Evolutionary conservation across 1,284 basidiomycete species (phyloP).

Genomic region (Ganoderma leucocontextum): DNA sequence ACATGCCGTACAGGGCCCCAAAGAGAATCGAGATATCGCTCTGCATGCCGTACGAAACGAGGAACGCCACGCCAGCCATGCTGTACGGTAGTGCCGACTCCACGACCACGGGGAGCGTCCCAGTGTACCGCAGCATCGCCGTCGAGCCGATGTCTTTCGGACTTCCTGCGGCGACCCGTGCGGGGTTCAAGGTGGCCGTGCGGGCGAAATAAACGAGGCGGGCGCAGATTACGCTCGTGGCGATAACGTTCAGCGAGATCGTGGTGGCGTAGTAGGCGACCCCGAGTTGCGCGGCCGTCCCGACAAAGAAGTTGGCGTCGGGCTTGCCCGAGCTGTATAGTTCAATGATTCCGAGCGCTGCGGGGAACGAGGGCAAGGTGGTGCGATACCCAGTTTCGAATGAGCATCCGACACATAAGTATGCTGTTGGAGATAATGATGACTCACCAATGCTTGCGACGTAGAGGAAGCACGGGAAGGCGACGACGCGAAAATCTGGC

Average conservation of each 20-base stretch:
- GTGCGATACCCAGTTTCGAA: background rate
- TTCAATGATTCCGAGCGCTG: constrained; percentile 32
- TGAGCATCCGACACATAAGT: background rate
- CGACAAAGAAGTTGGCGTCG: constrained; percentile 33
- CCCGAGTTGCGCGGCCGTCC: constrained; percentile 17
- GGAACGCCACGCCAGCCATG: constrained; percentile 23
- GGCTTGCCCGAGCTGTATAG: constrained; percentile 30
- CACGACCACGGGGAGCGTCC: constrained; percentile 23
- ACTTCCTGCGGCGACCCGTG: background rate
- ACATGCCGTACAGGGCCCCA: constrained; percentile 30
- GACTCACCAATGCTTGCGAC: background rate
- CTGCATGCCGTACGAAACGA: constrained; percentile 21
- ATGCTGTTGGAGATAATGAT: background rate
- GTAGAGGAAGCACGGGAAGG: background rate
- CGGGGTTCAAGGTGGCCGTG: too few relatives aligned
- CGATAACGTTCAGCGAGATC: constrained; percentile 19
- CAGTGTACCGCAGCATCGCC: constrained; percentile 15
- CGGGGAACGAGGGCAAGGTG: background rate
- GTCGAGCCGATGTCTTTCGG: background rate
- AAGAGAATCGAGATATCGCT: constrained; percentile 25
- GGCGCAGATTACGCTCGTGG: constrained; percentile 16
- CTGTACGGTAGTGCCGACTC: constrained; percentile 26
- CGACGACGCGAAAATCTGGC: background rate
- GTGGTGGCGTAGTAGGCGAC: constrained; percentile 18
- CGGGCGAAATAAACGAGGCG: constrained; percentile 10